phyloP scores from a whole-genome alignment of 2,329 filamentous ascomycete species.

The Rhynchosporium agropyri region DNA sequence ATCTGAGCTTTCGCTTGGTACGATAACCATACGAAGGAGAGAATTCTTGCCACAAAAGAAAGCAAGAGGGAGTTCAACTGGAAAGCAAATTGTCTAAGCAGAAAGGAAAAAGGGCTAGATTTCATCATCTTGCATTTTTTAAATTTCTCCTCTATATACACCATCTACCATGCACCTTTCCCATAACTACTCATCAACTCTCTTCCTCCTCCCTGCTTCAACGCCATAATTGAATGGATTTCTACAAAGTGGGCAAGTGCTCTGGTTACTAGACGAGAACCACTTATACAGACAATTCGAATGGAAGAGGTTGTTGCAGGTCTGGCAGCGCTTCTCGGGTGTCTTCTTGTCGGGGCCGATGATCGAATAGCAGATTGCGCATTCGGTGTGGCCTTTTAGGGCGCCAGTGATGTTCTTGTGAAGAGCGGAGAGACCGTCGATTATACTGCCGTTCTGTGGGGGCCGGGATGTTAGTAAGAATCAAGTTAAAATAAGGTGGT shows the following conservation, averaged over 20 bases:
- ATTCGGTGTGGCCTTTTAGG: conserved; percentile 91
- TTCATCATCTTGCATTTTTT: neutral
- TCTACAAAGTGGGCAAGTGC: conserved; percentile 88
- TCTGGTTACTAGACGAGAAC: conserved; percentile 93
- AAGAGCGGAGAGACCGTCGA: conserved; percentile 85
- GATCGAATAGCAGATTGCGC: conserved; percentile 95
- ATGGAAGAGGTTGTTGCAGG: conserved; percentile 95
- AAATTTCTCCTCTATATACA: neutral
- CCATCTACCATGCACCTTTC: neutral
- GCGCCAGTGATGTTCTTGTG: conserved; percentile 84
- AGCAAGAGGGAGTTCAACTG: neutral
- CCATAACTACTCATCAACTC: neutral
- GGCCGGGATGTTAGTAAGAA: conserved; percentile 11
- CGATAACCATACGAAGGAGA: too few relatives aligned
- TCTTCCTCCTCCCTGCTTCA: conserved; percentile 11
- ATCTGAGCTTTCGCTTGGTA: too few relatives aligned
- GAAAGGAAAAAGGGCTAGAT: neutral
- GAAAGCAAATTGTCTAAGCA: neutral
- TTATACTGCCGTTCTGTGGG: conserved; percentile 73
- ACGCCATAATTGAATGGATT: conserved; percentile 72
- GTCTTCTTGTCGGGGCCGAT: conserved; percentile 86
- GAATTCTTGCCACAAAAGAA: too few relatives aligned
- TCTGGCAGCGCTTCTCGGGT: conserved; percentile 87
- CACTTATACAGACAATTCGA: conserved; percentile 89
- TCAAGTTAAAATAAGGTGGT: too few relatives aligned